Evolutionary conservation across 495 filamentous ascomycete species (phyloP).

Genomic region (Penicillium mononematosum): DNA sequence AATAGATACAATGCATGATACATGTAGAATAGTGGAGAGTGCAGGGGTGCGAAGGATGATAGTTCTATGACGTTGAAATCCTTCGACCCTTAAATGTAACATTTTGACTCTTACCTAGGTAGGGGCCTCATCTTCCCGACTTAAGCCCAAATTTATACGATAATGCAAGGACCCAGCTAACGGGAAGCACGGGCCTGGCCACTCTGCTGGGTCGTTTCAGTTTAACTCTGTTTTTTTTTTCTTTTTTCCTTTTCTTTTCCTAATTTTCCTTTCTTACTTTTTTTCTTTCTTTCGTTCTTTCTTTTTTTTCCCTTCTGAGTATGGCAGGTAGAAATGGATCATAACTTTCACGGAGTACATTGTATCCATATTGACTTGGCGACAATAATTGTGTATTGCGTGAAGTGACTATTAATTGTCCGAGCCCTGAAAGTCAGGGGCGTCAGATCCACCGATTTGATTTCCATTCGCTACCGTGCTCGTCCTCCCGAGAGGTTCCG

Average conservation of each 20-base stretch:
- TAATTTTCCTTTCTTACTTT: not conserved
- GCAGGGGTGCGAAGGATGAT: not conserved
- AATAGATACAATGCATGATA: not conserved
- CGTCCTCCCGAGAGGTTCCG: constrained; percentile 24
- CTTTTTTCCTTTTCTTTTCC: not conserved
- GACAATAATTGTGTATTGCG: not conserved
- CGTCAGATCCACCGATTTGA: constrained; percentile 2
- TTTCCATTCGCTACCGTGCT: constrained; percentile 27
- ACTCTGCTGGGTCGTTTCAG: constrained; percentile 35
- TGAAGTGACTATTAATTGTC: not conserved
- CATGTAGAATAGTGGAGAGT: not conserved
- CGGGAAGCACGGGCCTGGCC: constrained; percentile 38
- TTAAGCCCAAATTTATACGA: constrained; percentile 3
- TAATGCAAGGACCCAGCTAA: constrained; percentile 17
- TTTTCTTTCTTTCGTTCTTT: no score
- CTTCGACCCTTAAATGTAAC: not conserved
- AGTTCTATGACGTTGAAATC: not conserved
- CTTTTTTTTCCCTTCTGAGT: not conserved
- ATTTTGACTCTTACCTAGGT: no score
- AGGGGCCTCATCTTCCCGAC: constrained; percentile 13
- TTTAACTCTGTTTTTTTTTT: constrained; percentile 13
- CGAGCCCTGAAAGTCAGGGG: not conserved
- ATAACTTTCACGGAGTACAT: not conserved
- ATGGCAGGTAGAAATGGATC: not conserved
- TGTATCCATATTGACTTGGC: not conserved